phyloP scores from a whole-genome alignment of 768 basidiomycete genomes.

The Chalciporus chontae region DNA sequence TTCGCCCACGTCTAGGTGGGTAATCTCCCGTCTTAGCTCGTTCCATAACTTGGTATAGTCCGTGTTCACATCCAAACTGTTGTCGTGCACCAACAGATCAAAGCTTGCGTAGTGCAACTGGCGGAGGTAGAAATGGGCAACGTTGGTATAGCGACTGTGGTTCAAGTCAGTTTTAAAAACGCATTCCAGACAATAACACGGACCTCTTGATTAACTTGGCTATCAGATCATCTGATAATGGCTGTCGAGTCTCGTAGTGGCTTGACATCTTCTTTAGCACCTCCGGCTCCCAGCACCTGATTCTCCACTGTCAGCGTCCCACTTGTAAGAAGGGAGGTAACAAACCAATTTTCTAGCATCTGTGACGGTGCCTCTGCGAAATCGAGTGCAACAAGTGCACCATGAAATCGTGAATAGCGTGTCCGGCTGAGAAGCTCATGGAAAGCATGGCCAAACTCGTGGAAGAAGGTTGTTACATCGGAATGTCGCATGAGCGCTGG shows the following conservation, averaged over 20 bases:
- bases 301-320: background rate
- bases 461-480: constrained; percentile 78
- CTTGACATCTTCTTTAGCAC: constrained; percentile 72
- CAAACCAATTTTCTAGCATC: constrained; percentile 86
- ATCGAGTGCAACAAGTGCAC: constrained; percentile 71
- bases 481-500: constrained; percentile 81
- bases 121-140: constrained; percentile 61
- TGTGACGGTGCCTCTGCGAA: constrained; percentile 87
- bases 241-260: constrained; percentile 71
- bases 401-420: constrained; percentile 74
- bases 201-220: constrained; percentile 75
- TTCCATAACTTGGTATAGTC: constrained; percentile 80
- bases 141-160: constrained; percentile 65
- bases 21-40: constrained; percentile 59
- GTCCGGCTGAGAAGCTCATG: constrained; percentile 68
- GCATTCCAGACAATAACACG: background rate
- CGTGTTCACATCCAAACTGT: constrained; percentile 40
- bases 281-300: constrained; percentile 75
- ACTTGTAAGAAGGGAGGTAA: background rate
- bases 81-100: constrained; percentile 15
- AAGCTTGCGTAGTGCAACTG: constrained; percentile 67
- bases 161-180: too few species aligned
- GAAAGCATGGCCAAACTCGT: constrained; percentile 79
- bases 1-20: constrained; percentile 54
- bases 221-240: constrained; percentile 63